A percentile compares a stretch with the other conserved stretches of the same genome.
Evolutionary conservation across 2,329 filamentous ascomycete species (phyloP).

Genomic region (Calonectria henricotiae): DNA sequence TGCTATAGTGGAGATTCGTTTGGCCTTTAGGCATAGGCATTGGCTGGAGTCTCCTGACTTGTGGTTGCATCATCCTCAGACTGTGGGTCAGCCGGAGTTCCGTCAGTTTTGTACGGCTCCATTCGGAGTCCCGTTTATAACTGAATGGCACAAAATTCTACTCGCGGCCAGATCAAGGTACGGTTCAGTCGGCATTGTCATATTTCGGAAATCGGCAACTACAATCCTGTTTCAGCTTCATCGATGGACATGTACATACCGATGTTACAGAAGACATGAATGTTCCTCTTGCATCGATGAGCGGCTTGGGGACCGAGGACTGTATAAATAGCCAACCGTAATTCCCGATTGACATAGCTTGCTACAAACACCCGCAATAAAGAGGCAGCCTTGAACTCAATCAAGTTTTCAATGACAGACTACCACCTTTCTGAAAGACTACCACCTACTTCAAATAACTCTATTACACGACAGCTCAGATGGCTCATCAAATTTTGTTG

Average conservation of each 20-base stretch:
- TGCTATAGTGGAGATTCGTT: neutral
- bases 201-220: no score
- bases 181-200: no score
- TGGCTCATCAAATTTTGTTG: conserved; percentile 11
- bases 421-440: neutral
- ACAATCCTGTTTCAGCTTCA: no score
- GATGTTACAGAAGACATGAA: no score
- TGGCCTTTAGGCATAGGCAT: no score
- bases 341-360: neutral
- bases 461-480: neutral
- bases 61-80: neutral
- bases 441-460: neutral
- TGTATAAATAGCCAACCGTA: no score
- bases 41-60: neutral
- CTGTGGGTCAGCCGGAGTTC: neutral
- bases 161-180: no score
- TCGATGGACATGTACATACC: no score
- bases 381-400: neutral
- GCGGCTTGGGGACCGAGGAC: no score
- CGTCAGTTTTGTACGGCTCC: conserved; percentile 2
- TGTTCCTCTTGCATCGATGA: no score
- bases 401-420: neutral
- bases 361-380: neutral
- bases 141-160: neutral
- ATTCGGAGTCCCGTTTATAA: neutral